Evolutionary conservation across 169 alveolate genomes (phyloP).

Genomic region (Plasmodium yoelii): DNA sequence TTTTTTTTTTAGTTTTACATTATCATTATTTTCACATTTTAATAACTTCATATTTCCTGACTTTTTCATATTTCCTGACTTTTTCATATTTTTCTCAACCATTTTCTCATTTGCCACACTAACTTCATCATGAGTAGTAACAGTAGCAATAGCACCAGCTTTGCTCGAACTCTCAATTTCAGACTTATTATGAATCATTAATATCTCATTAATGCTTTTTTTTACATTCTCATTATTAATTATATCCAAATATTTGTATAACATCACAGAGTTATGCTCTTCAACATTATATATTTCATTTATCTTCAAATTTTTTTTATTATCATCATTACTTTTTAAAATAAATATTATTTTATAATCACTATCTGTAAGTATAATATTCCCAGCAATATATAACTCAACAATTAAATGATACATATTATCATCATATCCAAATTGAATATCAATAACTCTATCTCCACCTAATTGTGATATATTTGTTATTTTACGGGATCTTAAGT

Average conservation of each 20-base stretch:
- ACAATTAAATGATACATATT: slow-evolving; percentile 91
- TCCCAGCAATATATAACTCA: slow-evolving; percentile 95
- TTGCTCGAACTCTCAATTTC: slow-evolving; percentile 1
- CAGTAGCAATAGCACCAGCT: background rate
- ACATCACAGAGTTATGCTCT: slow-evolving; percentile 46
- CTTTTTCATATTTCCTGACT: background rate
- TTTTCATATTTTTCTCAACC: background rate
- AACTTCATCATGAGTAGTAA: background rate
- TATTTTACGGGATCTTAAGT: slow-evolving; percentile 80
- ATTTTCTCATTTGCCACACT: background rate
- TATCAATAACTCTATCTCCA: slow-evolving; percentile 93
- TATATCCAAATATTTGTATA: slow-evolving; percentile 35
- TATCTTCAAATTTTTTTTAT: slow-evolving; percentile 9
- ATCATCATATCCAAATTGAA: slow-evolving; percentile 94
- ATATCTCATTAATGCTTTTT: slow-evolving; percentile 49
- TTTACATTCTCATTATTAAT: slow-evolving; percentile 51
- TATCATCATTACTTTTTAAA: slow-evolving; percentile 66
- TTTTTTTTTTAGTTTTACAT: slow-evolving; percentile 4
- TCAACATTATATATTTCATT: slow-evolving; percentile 70
- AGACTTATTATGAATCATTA: slow-evolving; percentile 20
- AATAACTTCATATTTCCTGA: background rate
- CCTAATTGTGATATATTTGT: slow-evolving; percentile 88
- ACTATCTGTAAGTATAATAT: slow-evolving; percentile 93
- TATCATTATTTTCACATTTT: background rate
- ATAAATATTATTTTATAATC: slow-evolving; percentile 89